These are phyloP conservation scores for Coniochaeta hoffmannii DNA, from an alignment of 2,329 filamentous ascomycete genomes.

Conservation along the genomic window DNA sequence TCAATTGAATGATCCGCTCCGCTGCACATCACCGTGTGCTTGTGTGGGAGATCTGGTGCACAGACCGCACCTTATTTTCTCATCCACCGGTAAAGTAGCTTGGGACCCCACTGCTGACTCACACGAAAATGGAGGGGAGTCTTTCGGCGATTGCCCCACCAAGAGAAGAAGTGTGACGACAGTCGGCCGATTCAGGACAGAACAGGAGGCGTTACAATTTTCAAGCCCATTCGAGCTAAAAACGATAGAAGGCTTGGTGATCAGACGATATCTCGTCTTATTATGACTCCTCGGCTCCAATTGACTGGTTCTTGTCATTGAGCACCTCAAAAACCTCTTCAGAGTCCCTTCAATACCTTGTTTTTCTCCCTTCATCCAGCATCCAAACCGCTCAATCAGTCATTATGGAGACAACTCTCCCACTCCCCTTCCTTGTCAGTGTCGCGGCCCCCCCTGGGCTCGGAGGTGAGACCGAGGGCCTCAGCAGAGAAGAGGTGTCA, in stretches of 20 bases:
- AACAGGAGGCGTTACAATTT: background rate
- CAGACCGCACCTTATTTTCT: constrained; percentile 15
- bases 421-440: constrained; percentile 55
- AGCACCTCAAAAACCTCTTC: background rate
- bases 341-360: background rate
- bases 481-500: constrained; percentile 49
- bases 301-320: background rate
- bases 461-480: constrained; percentile 38
- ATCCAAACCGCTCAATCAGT: background rate
- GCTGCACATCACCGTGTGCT: background rate
- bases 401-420: constrained; percentile 56
- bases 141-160: background rate
- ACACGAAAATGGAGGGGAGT: background rate
- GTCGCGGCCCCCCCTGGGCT: constrained; percentile 44
- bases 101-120: background rate
- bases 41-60: constrained; percentile 5
- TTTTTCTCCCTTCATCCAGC: background rate
- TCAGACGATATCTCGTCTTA: background rate
- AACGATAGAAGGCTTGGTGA: background rate
- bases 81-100: background rate
- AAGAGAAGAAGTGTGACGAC: background rate
- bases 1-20: constrained; percentile 10
- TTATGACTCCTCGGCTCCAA: background rate
- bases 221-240: background rate
- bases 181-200: background rate